Base-by-base conservation (phyloP, 1,139 yeast genomes). In the Zygosaccharomyces pseudobailii region DNA sequence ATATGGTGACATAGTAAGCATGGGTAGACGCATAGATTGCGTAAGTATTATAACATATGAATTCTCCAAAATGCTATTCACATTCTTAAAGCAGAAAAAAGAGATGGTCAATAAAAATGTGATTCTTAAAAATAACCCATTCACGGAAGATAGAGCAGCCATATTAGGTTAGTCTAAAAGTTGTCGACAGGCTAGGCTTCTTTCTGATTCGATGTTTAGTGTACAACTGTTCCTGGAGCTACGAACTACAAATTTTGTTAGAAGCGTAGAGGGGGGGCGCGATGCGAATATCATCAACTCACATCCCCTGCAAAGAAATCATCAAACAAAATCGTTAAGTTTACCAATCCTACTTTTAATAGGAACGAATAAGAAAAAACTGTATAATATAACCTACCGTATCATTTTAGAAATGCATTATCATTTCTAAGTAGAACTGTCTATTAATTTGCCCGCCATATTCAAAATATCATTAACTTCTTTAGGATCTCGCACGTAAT, bases 81-180 rank as follows among this genome's bases (percentile, higher is more conserved):
- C 79, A 53, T 72, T 70, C 46, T 68, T 70, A 36, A 76, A 56
- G 40, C 78, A 58, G 41, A 67, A 62, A 57, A 68, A 77, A 4
- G 84, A 65, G 6, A 79, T 62, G 8, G 72, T 61, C 1, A 75
- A 56, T 24, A 81, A 71, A 43, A 76, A 70, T 5, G 69, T 65
- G 5, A 78, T 67, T 55, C 89, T 72, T 27, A 74, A 53, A 51
- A 78, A 78, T 20, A 77, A 63, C 44, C 82, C 64, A 22, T 75
- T 64, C 33, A 65, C 72, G 6, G 87, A 75, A 1, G 85, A 73
- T 47, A 83, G 67, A 49, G 80, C 69, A 45, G 79, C 82, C 87
- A 83, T 82, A 24, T 6, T 55, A 13, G 17, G 17, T 13, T 1
- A 13, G 17, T 13, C 2, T 2, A 2, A 13, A 13, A 13, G 17